Evolutionary conservation across 441 rosid species (phyloP), one percentile per base, ranked within the genome.

Genomic region (Adansonia rubrostipa): DNA sequence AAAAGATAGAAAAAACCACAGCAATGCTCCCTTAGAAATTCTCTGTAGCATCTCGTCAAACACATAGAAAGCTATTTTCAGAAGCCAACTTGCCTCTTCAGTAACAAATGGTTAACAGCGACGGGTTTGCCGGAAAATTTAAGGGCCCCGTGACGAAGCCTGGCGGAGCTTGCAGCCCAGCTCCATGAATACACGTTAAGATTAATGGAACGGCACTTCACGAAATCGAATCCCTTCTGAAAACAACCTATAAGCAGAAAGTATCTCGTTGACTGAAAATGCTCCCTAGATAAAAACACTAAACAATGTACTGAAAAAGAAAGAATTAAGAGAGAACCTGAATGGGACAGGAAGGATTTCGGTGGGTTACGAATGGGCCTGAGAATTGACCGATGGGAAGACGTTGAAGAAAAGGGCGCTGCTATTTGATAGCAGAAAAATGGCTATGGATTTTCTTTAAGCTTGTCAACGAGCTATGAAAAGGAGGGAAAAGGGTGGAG

Each of bases 51-150:
- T 64, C 78, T 80, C 17, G 2, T 47, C 77, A 68, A 71, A 65
- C 68, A 79, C n/a, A 28, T 50, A 70, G 67, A n/a, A 53, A 47
- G 11, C 10, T 33, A 19, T 33, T 11, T 58, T 72, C n/a, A 53
- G 10, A 3, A 76, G 56, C 6, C 61, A 44, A 75, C 92, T 64
- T 77, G 82, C 96, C 92, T 92, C 87, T 84, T 88, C 20, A 51
- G 92, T 70, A 67, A 63, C 76, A 82, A 69, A 51, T 78, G 82
- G 73, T 85, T 71, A 22, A 78, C 84, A 62, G 48, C 78, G 56
- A 85, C 77, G 14, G 80, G 84, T 74, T 80, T 79, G 78, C 80
- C 56, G 17, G 82, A 84, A 71, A 84, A 36, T 48, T 58, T 81
- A 48, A 56, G 51, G 74, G 51, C 74, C 48, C 80, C 77, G 42